Base-by-base conservation (phyloP, 176 grass and related monocot genomes). In the Hsuehochloa calcarea region DNA sequence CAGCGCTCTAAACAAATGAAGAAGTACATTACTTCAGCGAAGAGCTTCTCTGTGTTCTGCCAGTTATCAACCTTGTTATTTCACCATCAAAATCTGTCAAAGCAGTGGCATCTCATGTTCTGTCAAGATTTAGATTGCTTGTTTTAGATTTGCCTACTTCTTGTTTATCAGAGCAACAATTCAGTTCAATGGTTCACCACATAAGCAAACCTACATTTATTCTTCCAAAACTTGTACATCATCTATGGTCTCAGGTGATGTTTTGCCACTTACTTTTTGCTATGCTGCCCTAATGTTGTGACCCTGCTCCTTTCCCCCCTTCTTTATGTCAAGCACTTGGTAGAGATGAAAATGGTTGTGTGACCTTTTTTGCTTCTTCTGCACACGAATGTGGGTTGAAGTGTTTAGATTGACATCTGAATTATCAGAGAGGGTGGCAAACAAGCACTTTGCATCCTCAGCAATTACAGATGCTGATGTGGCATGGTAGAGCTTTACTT, bases 71-170 rank as follows among this genome's bases (percentile, higher is more conserved):
- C 52, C 88, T 95, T 54, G 34, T 85, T 50, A 90, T 90, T 66
- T 98, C 91, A 58, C 91, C 96, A 75, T 98, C 93, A 37, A 88
- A 90, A 76, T 93, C 86, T 90, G 81, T 98, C 70, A 98, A 95
- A 89, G 71, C 74, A 76, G 80, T 80, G 44, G 93, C 91, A 89
- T 85, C 86, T 75, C 68, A 80, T 85, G 74, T 95, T 75, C 85
- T 98, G 67, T 94, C 91, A 75, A 95, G 77, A 86, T 80, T 90
- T 47, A 81, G 80, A 23, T 80, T 72, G 49, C 68, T 90, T 78
- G 29, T 94, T 87, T 85, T 92, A 68, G 88, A 90, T 61, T 88
- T 90, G 74, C 74, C 82, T 31, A 52, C 50, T 52, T 71, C 82
- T 91, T 79, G 34, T 74, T 77, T 63, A 70, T 87, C 74, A 75